Conservation (phyloP, 2,329 filamentous ascomycete species). For the Aspergillus ustus region DNA sequence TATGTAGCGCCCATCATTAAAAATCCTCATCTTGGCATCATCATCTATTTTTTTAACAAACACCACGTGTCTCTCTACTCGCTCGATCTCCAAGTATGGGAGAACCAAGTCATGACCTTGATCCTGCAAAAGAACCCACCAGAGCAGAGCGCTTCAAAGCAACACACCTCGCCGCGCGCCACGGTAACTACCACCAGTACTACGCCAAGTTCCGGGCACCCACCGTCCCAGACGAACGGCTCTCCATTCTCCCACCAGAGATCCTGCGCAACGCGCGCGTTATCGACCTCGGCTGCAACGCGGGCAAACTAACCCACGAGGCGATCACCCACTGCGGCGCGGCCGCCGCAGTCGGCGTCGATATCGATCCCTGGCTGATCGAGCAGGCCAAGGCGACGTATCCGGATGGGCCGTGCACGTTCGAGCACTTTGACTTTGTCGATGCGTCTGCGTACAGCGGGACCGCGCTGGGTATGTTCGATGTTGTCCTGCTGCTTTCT, state of each 20-base stretch:
- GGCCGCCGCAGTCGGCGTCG: background rate
- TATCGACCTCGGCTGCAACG: constrained; percentile 2
- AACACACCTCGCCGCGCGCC: constrained; percentile 8
- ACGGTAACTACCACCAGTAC: constrained; percentile 9
- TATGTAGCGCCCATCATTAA: background rate
- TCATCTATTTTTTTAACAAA: background rate
- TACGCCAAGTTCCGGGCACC: constrained; percentile 7
- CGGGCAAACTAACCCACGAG: constrained; percentile 1
- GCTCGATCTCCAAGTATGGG: background rate
- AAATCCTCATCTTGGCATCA: background rate
- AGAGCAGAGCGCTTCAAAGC: constrained; percentile 7
- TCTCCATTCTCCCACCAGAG: background rate
- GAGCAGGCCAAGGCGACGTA: constrained; percentile 1
- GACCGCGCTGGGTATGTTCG: background rate
- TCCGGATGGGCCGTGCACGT: background rate
- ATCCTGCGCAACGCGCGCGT: background rate
- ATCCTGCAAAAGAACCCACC: background rate
- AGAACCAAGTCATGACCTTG: background rate
- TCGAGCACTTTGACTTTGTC: background rate
- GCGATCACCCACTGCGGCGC: background rate
- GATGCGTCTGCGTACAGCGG: background rate
- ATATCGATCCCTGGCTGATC: constrained; percentile 1
- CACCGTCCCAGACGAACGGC: background rate
- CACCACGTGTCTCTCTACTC: background rate
- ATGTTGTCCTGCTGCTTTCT: constrained; percentile 1